A percentile compares a stretch with the other conserved stretches of the same genome.
phyloP scores from a whole-genome alignment of 2,329 filamentous ascomycete species.

The Fusarium graminum region DNA sequence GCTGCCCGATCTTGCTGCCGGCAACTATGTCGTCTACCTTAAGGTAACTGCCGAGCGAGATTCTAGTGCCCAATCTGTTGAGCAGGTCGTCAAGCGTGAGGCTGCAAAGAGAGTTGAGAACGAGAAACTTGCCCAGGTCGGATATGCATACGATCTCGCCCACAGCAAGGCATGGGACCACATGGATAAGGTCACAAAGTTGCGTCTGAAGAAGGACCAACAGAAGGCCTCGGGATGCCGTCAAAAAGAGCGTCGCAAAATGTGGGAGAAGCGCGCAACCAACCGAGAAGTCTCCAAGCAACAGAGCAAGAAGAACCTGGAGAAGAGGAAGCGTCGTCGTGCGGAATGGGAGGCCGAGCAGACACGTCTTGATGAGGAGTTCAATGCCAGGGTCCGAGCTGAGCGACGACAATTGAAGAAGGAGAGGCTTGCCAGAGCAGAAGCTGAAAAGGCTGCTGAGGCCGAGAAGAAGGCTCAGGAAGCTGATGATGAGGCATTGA shows the following conservation, averaged over 20 bases:
- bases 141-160: constrained; percentile 70
- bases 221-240: constrained; percentile 63
- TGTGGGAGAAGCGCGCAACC: constrained; percentile 64
- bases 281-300: constrained; percentile 58
- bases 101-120: constrained; percentile 63
- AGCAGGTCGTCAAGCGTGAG: constrained; percentile 68
- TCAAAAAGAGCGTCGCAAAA: constrained; percentile 60
- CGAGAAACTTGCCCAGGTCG: constrained; percentile 70
- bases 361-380: constrained; percentile 47
- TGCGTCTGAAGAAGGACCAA: constrained; percentile 63
- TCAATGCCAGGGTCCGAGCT: constrained; percentile 47
- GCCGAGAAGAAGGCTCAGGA: constrained; percentile 34
- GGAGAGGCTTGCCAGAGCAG: constrained; percentile 35
- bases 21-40: constrained; percentile 69
- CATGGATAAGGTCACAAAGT: constrained; percentile 63
- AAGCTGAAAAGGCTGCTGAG: constrained; percentile 39
- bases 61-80: constrained; percentile 59
- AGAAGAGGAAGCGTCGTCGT: constrained; percentile 53
- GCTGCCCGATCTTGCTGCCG: constrained; percentile 66
- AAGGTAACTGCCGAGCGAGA: constrained; percentile 66
- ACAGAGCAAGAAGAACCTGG: constrained; percentile 56
- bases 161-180: constrained; percentile 69
- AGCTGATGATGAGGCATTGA: constrained; percentile 43
- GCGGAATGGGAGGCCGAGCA: constrained; percentile 48
- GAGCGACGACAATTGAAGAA: constrained; percentile 35